Percentiles rank a stretch among this genome's conserved stretches.
These are phyloP conservation scores for Trichosanthes cucumerina DNA, from an alignment of 306 rosid genomes.

Conservation along the genomic window DNA sequence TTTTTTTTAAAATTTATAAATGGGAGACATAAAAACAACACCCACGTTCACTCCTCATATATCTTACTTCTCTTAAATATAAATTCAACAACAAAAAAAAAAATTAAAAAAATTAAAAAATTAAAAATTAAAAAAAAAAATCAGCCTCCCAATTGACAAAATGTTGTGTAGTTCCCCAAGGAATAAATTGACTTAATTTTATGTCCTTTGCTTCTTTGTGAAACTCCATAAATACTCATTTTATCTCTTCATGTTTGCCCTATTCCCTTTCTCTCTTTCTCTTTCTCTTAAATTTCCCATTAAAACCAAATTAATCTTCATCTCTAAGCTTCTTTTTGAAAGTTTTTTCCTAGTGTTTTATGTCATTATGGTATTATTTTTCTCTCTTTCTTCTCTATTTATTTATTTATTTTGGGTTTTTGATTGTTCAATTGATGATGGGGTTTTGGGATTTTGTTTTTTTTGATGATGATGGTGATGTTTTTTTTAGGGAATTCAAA, in stretches of 20 bases:
- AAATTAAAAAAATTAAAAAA: neutral
- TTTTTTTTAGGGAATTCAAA: constrained; percentile 50
- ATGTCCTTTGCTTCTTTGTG: constrained; percentile 30
- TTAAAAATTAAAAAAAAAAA: neutral
- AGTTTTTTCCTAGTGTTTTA: constrained; percentile 14
- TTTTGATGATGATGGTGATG: neutral
- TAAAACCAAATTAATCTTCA: neutral
- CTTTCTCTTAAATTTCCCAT: constrained; percentile 14
- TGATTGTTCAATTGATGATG: neutral
- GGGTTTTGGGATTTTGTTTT: neutral
- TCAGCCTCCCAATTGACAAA: constrained; percentile 27
- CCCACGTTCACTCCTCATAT: constrained; percentile 81
- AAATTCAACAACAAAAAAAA: constrained; percentile 5
- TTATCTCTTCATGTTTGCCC: constrained; percentile 1
- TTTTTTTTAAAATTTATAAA: constrained; percentile 26
- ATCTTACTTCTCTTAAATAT: constrained; percentile 31
- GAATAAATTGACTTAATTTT: constrained; percentile 32
- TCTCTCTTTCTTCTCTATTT: neutral
- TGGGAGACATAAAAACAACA: constrained; percentile 97
- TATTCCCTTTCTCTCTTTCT: constrained; percentile 20
- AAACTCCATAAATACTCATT: constrained; percentile 60
- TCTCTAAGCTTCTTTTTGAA: constrained; percentile 4
- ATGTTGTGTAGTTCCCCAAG: constrained; percentile 39
- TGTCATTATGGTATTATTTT: constrained; percentile 61
- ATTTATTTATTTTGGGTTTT: neutral